Evolutionary conservation across 192 early-diverging fungal genomes (phyloP).

Genomic region (Coemansia sp.): DNA sequence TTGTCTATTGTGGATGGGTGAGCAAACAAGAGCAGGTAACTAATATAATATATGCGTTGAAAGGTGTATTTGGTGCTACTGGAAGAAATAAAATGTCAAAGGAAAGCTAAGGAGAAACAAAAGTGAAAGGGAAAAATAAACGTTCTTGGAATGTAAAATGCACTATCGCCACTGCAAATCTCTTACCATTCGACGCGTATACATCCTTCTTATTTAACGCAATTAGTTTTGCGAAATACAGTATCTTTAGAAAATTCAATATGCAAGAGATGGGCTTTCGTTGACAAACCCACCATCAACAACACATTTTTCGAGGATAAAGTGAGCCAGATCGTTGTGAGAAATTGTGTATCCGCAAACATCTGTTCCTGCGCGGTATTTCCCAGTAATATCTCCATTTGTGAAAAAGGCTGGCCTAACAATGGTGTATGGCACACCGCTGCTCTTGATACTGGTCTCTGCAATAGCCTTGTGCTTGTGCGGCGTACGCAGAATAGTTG

Average conservation of each 20-base stretch:
- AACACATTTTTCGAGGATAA: slow-evolving; percentile 50
- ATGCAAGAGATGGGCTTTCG: slow-evolving; percentile 25
- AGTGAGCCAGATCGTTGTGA: slow-evolving; percentile 52
- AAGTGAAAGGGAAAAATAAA: neutral
- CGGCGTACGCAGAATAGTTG: slow-evolving; percentile 15
- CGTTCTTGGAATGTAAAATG: no score
- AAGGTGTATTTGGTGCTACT: no score
- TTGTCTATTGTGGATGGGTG: no score
- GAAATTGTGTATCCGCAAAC: slow-evolving; percentile 54
- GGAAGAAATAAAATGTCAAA: no score
- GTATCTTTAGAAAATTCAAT: neutral
- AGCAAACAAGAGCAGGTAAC: no score
- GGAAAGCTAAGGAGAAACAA: neutral
- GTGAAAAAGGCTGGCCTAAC: slow-evolving; percentile 53
- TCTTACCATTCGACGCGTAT: no score
- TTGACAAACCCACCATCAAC: slow-evolving; percentile 32
- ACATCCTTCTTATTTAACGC: no score
- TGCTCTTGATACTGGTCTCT: slow-evolving; percentile 30
- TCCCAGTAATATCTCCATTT: slow-evolving; percentile 28
- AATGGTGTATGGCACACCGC: slow-evolving; percentile 43
- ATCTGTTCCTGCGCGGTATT: slow-evolving; percentile 32
- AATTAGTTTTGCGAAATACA: no score
- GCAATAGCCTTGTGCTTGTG: slow-evolving; percentile 33
- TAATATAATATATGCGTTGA: no score
- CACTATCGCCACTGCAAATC: no score